Base-by-base conservation (phyloP, 495 filamentous ascomycete species). In the Penicillium paxilli region DNA sequence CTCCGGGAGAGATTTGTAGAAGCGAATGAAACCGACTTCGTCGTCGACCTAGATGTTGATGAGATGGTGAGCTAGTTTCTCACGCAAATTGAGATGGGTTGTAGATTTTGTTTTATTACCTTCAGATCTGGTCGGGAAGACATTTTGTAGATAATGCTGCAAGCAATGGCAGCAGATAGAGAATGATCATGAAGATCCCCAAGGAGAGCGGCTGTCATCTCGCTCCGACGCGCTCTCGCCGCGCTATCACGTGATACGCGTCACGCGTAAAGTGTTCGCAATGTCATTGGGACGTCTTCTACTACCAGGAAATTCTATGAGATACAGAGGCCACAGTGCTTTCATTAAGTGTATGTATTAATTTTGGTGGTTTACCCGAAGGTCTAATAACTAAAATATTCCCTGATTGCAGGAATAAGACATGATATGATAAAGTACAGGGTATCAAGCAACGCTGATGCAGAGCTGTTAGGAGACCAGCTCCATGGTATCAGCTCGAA, bases 1-100 rank as follows among this genome's bases (percentile, higher is more conserved):
- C 16, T 70, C 50, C 7, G 90, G 84, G 8, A 98, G 82, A 26
- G 82, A 85, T 54, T 90, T 90, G 78, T 91, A 98, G 77, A 93
- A 96, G 32, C 86, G 86, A 68, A 97, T 97, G 76, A 98, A 98
- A 55, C 92, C 89, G 64, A 84, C 83, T 79, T 98, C 94, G 68
- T 98, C 94, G 62, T 98, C 94, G 59, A 97, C 88, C 90, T 95
- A 47, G 40, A 24, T 30, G n/a, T 44, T 30, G 46, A 24, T 16
- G 22, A 45, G 17, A 3, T 28, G 33, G 2, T 47, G 23, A 23
- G 54, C 38, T 44, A 49, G 24, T 41, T 22, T 19, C n/a, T 23
- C 9, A 19, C 14, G 40, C 44, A 11, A 12, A 26, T 19, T 47
- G 30, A 9, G 5, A 26, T 30, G 48, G 9, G 7, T n/a, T 20